These are phyloP conservation scores for Cladophialophora bantiana DNA, from an alignment of 2,329 filamentous ascomycete genomes.

Conservation along the genomic window DNA sequence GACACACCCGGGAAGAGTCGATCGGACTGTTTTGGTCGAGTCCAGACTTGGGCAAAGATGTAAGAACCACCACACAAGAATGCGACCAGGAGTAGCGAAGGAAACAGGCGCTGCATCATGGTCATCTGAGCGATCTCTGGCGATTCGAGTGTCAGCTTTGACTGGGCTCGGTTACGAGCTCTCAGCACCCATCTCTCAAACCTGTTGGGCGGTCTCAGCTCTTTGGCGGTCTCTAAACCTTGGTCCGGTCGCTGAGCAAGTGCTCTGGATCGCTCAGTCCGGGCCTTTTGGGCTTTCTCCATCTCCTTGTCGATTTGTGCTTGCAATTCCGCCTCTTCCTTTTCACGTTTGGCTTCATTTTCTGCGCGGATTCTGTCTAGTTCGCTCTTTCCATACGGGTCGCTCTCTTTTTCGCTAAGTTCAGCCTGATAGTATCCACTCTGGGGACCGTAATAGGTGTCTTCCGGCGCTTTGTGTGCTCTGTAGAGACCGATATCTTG, in stretches of 20 bases:
- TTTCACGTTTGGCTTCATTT: constrained; percentile 50
- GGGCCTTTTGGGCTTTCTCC: constrained; percentile 47
- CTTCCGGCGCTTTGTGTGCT: constrained; percentile 19
- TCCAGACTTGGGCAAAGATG: constrained; percentile 57
- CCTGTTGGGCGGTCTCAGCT: constrained; percentile 38
- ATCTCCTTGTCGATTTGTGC: constrained; percentile 62
- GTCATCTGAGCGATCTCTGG: constrained; percentile 36
- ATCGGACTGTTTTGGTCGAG: constrained; percentile 55
- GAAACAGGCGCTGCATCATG: constrained; percentile 53
- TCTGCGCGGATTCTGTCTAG: constrained; percentile 49
- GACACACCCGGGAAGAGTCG: constrained; percentile 59
- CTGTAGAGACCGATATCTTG: constrained; percentile 49
- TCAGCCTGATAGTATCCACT: constrained; percentile 53
- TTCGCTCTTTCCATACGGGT: constrained; percentile 53
- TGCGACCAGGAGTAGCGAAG: constrained; percentile 51
- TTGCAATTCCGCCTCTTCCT: constrained; percentile 57
- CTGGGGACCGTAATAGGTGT: constrained; percentile 39
- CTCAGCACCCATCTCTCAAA: constrained; percentile 40
- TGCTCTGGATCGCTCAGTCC: constrained; percentile 44
- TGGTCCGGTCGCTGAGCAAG: constrained; percentile 38
- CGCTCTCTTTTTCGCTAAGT: constrained; percentile 49
- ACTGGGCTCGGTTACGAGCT: constrained; percentile 34
- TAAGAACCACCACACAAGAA: constrained; percentile 51
- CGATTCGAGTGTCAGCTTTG: constrained; percentile 37
- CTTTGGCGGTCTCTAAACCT: constrained; percentile 35